Base-by-base conservation (phyloP, 495 filamentous ascomycete genomes). In the Poronia punctata region DNA sequence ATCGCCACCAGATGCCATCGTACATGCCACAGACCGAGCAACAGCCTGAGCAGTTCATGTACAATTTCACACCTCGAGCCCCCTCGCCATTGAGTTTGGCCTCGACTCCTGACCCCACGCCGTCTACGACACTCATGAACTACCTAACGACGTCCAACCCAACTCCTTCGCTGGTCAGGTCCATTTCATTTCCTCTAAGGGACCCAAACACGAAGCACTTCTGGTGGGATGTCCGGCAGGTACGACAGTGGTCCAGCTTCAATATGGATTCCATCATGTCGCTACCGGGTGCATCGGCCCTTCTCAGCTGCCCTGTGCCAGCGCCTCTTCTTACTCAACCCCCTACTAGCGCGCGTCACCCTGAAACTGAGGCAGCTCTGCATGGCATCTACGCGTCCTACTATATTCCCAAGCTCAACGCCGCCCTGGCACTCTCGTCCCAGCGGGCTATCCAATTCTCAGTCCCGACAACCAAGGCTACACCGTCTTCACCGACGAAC, bases 141-240 rank as follows among this genome's bases (percentile, higher is more conserved):
- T 92, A 93, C 53, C 72, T 96, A 22, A 89, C 84, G 9, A 65
- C 73, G 0, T 68, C 84, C 31, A 94, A 89, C 48, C 88, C 86
- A 24, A 76, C 84, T 14, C 83, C 88, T 7, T 80, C 78, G 22
- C 68, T 94, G n/a, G 84, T 93, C 10, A 84, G 81, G 48, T 84
- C 80, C 40, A 76, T 89, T 52, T 86, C 79, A 48, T 77, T 84
- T 56, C 70, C 78, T 7, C 71, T 76, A 16, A 74, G 76, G 18
- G 78, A 86, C 26, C 80, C 81, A 29, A 60, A 80, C 50, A 78
- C 84, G 54, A 81, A 80, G 53, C 83, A 93, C 56, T 90, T 86
- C 56, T 96, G 88, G 88, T 96, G 84, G 84, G 88, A 96, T 48
- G 75, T 95, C 39, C 84, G 88, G 35, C 88, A 93, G 51, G 68